Evolutionary conservation across 140 eudicot genomes (phyloP).

Genomic region (Bidens hawaiensis): DNA sequence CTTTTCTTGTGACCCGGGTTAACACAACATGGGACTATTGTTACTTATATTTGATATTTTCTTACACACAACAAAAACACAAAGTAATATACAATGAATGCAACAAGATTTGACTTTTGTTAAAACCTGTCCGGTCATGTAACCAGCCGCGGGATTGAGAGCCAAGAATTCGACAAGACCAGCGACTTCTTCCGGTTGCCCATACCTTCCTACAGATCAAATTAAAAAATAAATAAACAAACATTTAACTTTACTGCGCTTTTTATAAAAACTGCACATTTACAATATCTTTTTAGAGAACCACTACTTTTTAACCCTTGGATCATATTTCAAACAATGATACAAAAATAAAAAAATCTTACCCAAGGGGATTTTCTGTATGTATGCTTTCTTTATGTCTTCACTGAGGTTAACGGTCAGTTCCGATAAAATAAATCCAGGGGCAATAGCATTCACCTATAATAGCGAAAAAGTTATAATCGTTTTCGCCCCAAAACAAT

Average conservation of each 20-base stretch:
- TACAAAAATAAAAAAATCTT: conserved; percentile 7
- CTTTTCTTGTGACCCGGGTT: too few relatives aligned
- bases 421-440: conserved; percentile 85
- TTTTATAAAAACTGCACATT: neutral
- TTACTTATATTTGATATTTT: neutral
- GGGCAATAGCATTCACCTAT: conserved; percentile 91
- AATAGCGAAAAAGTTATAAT: neutral
- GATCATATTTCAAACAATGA: neutral
- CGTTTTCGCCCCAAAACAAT: neutral
- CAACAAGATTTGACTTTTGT: neutral
- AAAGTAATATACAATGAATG: conserved; percentile 4
- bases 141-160: conserved; percentile 81
- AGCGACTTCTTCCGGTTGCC: conserved; percentile 91
- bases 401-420: conserved; percentile 71
- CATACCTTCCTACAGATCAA: conserved; percentile 66
- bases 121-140: conserved; percentile 93
- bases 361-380: conserved; percentile 72
- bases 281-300: neutral
- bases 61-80: conserved; percentile 2
- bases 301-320: neutral
- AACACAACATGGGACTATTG: neutral
- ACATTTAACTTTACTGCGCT: neutral
- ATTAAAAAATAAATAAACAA: too few relatives aligned
- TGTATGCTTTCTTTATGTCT: conserved; percentile 62
- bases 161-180: conserved; percentile 94